phyloP scores from a whole-genome alignment of 805 yeast species.

The Candida corydali region DNA sequence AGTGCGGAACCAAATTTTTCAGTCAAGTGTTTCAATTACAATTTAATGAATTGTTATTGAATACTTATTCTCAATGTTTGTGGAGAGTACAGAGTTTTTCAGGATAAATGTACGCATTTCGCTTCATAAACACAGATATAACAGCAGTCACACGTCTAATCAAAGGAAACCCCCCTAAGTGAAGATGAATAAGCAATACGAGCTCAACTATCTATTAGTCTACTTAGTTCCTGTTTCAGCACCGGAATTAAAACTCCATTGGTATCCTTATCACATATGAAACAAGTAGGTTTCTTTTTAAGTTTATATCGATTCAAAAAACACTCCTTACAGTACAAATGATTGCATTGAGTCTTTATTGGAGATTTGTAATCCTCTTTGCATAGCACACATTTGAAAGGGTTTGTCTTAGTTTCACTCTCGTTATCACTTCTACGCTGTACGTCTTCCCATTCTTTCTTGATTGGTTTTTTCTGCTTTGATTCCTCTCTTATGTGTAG shows the following conservation, averaged over 20 bases:
- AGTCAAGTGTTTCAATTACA: too few species aligned
- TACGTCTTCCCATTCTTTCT: conserved; percentile 58
- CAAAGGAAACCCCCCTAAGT: too few species aligned
- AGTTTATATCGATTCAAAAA: conserved; percentile 45
- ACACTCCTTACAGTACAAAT: conserved; percentile 61
- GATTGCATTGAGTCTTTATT: conserved; percentile 57
- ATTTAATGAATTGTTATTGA: too few species aligned
- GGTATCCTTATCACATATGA: conserved; percentile 57
- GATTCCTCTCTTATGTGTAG: conserved; percentile 86
- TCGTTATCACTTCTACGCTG: conserved; percentile 7
- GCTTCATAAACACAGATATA: too few species aligned
- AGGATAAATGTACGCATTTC: too few species aligned
- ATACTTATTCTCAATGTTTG: too few species aligned
- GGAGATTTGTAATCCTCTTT: conserved; percentile 51
- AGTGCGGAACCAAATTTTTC: background rate
- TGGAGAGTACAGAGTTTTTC: too few species aligned
- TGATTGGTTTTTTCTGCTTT: conserved; percentile 60
- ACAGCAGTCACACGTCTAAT: too few species aligned
- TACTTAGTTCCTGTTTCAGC: conserved; percentile 25
- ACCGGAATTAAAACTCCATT: conserved; percentile 58
- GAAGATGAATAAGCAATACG: too few species aligned
- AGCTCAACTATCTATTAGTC: background rate
- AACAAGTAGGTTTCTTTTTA: conserved; percentile 41
- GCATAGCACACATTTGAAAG: conserved; percentile 64
- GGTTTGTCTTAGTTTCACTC: conserved; percentile 24